Conservation (phyloP, 345 rosid species). For the Euphorbia peplus region DNA sequence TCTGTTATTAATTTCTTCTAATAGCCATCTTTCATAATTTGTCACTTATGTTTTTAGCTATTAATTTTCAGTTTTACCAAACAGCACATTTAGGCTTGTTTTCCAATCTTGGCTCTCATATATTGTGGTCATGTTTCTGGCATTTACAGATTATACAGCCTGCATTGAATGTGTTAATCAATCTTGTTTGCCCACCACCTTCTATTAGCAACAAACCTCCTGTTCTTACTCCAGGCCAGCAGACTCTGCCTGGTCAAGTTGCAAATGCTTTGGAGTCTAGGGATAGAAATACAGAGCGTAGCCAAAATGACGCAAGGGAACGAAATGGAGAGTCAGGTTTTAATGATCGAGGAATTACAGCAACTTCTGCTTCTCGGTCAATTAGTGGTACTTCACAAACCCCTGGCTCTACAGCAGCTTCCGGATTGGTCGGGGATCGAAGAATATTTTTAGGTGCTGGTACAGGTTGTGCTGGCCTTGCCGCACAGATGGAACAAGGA, state of each 20-base stretch:
- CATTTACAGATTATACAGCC: slow-evolving; percentile 85
- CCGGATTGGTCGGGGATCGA: slow-evolving; percentile 94
- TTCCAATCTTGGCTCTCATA: slow-evolving; percentile 3
- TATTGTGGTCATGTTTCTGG: slow-evolving; percentile 14
- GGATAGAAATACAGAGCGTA: slow-evolving; percentile 46
- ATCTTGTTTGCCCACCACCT: slow-evolving; percentile 98
- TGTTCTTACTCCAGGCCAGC: slow-evolving; percentile 54
- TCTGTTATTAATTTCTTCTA: neutral
- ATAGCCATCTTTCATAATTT: neutral
- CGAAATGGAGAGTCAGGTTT: slow-evolving; percentile 46
- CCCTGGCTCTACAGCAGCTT: slow-evolving; percentile 56
- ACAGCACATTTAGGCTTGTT: neutral
- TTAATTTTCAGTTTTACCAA: neutral
- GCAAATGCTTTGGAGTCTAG: slow-evolving; percentile 40
- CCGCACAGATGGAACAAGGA: slow-evolving; percentile 95
- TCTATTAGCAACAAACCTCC: slow-evolving; percentile 86
- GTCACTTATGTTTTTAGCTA: neutral
- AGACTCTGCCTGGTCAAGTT: slow-evolving; percentile 40
- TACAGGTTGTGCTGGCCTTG: slow-evolving; percentile 98
- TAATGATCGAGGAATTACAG: slow-evolving; percentile 42
- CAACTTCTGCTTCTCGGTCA: slow-evolving; percentile 36
- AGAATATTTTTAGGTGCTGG: slow-evolving; percentile 94
- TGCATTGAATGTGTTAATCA: slow-evolving; percentile 83
- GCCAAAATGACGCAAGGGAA: slow-evolving; percentile 50
- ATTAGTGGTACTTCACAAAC: slow-evolving; percentile 47